Conservation (phyloP, 805 yeast species). For the Kodamaea hsintzibuensis region DNA sequence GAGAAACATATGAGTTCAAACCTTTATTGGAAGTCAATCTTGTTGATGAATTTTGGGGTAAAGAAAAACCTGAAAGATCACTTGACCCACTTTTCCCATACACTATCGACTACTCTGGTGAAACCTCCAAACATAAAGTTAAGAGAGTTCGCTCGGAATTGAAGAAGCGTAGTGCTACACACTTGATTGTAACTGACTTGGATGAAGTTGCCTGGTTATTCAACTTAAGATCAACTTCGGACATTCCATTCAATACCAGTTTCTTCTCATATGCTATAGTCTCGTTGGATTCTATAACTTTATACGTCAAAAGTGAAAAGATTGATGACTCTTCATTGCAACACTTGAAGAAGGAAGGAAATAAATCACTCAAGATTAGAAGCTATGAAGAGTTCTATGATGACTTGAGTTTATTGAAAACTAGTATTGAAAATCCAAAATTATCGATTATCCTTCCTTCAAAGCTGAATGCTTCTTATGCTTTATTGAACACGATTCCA, state of each 20-base stretch:
- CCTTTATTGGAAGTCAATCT: constrained; percentile 34
- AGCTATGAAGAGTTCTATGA: constrained; percentile 61
- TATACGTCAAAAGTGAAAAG: constrained; percentile 57
- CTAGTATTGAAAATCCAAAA: constrained; percentile 17
- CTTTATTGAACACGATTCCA: constrained; percentile 32
- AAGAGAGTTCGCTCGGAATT: constrained; percentile 32
- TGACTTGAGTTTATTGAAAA: constrained; percentile 42
- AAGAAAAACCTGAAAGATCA: constrained; percentile 35
- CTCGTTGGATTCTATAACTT: constrained; percentile 33
- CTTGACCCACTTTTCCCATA: constrained; percentile 33
- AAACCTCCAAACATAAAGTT: constrained; percentile 31
- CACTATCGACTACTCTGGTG: constrained; percentile 35
- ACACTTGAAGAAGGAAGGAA: constrained; percentile 22
- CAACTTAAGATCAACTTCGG: constrained; percentile 74
- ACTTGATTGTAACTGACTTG: constrained; percentile 63
- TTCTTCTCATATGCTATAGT: constrained; percentile 67
- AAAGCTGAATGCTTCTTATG: constrained; percentile 31
- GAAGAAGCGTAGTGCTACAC: constrained; percentile 20
- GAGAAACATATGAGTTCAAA: constrained; percentile 26
- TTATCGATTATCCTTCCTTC: constrained; percentile 32
- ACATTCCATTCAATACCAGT: constrained; percentile 83
- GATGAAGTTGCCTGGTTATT: constrained; percentile 93
- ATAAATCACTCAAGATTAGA: constrained; percentile 38
- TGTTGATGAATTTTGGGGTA: constrained; percentile 41
- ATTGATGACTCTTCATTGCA: constrained; percentile 30